These are phyloP conservation scores for Collybia sordida DNA, from an alignment of 768 basidiomycete species.

Conservation along the genomic window DNA sequence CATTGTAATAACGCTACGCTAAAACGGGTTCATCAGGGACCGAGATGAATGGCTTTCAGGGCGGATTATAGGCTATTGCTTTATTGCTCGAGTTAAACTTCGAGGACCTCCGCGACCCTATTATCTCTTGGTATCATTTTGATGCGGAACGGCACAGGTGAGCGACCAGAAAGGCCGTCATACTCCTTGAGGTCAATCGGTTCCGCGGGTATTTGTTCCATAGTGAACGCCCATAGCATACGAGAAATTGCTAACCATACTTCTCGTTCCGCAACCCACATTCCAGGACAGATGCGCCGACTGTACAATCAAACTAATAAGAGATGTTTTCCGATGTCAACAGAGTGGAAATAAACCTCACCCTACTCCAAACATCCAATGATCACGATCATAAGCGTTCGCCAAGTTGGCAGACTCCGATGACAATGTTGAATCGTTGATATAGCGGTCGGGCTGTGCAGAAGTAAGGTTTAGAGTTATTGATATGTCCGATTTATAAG, in stretches of 20 bases:
- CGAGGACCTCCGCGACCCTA: conserved; percentile 21
- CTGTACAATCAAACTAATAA: conserved; percentile 11
- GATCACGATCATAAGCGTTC: conserved; percentile 44
- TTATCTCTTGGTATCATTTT: conserved; percentile 25
- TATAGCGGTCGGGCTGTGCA: conserved; percentile 42
- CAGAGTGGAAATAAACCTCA: conserved; percentile 14
- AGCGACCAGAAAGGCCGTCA: conserved; percentile 41
- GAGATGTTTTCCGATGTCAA: neutral
- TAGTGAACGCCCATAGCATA: conserved; percentile 44
- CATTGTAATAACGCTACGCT: too few relatives aligned
- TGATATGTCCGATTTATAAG: too few relatives aligned
- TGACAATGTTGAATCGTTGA: conserved; percentile 33
- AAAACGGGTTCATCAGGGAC: too few relatives aligned
- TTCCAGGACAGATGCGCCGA: conserved; percentile 42
- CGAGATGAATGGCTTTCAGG: too few relatives aligned
- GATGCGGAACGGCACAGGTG: conserved; percentile 39
- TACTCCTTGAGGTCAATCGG: conserved; percentile 44
- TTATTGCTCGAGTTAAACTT: neutral
- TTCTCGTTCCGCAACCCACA: conserved; percentile 45
- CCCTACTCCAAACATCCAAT: conserved; percentile 54
- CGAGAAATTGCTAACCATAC: conserved; percentile 43
- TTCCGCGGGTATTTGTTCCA: conserved; percentile 35
- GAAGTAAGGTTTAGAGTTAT: neutral
- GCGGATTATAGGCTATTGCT: too few relatives aligned
- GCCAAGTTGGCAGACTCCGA: conserved; percentile 43